Base-by-base conservation (phyloP, 1,284 basidiomycete species). In the Leccinum ponderosum region DNA sequence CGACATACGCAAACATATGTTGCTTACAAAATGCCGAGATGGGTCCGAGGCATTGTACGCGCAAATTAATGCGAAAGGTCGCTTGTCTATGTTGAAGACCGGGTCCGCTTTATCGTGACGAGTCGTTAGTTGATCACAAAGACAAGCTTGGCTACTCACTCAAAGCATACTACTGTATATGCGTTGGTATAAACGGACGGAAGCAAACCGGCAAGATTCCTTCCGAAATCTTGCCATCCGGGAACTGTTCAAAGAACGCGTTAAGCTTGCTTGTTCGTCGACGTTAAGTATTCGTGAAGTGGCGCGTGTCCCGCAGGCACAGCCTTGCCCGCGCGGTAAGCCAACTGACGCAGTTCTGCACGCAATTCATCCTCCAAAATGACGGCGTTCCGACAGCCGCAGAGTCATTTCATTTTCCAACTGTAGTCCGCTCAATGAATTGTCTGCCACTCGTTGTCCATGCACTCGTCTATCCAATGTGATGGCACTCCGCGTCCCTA, bases 21-120 rank as follows among this genome's bases (percentile, higher is more conserved):
- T 9, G 72, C 87, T 77, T 70, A 92, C 90, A 76, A 91, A 91
- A 69, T 92, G 87, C 70, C 91, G 90, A 9, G 85, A 83, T 66
- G 91, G 85, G 67, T 91, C 87, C 48, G 87, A 87, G 0, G 90
- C 91, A 72, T 91, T 93, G 76, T 96, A 97, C 4, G 94, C 94
- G 68, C 94, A 96, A 39, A 98, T 81, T 67, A 98, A 75, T 2
- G 94, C 94, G 69, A 98, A 98, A 1, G 95, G 95, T 59, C 91
- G 87, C 76, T 95, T 93, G 78, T 97, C 94, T 58, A 97, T 88
- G 64, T 96, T 96, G 75, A 94, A 96, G 55, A 98, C 91, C 1
- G 95, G 96, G 17, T 97, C 93, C 57, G 87, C 91, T 93, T 58
- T 60, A 56, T 57, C 39, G 11, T 39, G 48, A 35, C 58, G 22